Evolutionary conservation across 2,329 filamentous ascomycete species (phyloP).

Genomic region (Talaromyces amestolkiae): DNA sequence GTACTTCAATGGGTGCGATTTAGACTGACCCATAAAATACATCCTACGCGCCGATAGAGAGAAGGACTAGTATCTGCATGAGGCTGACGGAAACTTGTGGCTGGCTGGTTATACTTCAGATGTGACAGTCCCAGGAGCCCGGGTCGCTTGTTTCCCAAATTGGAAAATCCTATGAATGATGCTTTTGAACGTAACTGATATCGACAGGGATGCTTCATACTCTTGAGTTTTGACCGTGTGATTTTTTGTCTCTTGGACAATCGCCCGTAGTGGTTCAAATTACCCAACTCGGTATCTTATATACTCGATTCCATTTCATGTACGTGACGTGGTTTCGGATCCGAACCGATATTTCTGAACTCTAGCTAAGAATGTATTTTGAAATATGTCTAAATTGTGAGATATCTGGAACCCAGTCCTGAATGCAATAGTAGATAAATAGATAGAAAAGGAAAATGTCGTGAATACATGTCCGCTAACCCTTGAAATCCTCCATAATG

Average conservation of each 20-base stretch:
- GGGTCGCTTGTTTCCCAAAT: background rate
- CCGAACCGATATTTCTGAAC: background rate
- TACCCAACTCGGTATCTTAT: background rate
- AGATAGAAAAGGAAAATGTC: slow-evolving; percentile 7
- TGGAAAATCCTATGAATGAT: background rate
- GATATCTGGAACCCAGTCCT: slow-evolving; percentile 3
- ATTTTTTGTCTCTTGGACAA: background rate
- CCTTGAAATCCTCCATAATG: slow-evolving; percentile 18
- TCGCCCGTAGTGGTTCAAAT: background rate
- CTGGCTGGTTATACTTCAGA: background rate
- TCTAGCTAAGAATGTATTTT: background rate
- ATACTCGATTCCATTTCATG: background rate
- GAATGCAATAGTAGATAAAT: slow-evolving; percentile 10
- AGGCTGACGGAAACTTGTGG: background rate
- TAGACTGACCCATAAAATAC: background rate
- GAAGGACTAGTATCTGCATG: background rate
- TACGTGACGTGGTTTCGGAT: background rate
- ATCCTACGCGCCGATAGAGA: background rate
- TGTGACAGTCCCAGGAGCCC: background rate
- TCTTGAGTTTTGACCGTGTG: background rate
- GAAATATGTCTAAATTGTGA: background rate
- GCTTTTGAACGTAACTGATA: slow-evolving; percentile 2
- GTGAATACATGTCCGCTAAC: slow-evolving; percentile 16
- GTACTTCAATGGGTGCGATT: background rate
- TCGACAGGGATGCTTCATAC: background rate